Evolutionary conservation across 1,284 basidiomycete species (phyloP), one percentile per base, ranked within the genome.

Genomic region (Pseudozyma flocculosa): DNA sequence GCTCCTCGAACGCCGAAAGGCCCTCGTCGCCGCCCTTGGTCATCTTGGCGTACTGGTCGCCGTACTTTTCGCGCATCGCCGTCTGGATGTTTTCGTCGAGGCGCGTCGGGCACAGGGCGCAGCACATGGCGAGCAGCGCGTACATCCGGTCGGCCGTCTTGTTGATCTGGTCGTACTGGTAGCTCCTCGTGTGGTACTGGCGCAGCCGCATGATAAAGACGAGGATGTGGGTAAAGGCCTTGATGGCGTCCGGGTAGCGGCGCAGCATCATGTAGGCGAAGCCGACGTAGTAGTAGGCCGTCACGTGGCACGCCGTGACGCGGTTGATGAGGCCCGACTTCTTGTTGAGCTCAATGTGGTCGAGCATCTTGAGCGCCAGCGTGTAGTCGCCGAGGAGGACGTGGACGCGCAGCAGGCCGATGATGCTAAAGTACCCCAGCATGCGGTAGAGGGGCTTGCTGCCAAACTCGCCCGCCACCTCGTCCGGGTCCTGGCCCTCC

Each of bases 111-210:
- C 92, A 92, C 13, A 97, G 83, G 0, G 90, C 89, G 70, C 91
- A 89, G 81, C 91, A 93, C 63, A 97, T 87, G 9, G 92, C 90
- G 62, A 96, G 88, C 19, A 98, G 81, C 4, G 92, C 92, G 78
- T 97, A 95, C 93, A 97, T 98, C 46, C 94, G 83, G 79, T 98
- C 94, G 10, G 90, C 92, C 24, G 89, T 92, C 83, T 96, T 97
- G 83, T 88, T 92, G 80, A 98, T 95, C 82, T 94, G 92, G 73
- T 96, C 93, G 75, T 95, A 95, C 79, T 96, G 92, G 79, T 95
- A 95, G 76, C 88, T 90, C 61, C 92, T 83, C 7, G 92, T 95
- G 81, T 96, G 92, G 80, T 95, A 96, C 78, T 93, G 90, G 17
- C 70, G 64, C 36, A 75, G 52, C 21, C 72, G 62, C 70, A 73